Evolutionary conservation across 2,329 filamentous ascomycete genomes (phyloP), one percentile per base, ranked within the genome.

Genomic region (Colletotrichum tropicicola): DNA sequence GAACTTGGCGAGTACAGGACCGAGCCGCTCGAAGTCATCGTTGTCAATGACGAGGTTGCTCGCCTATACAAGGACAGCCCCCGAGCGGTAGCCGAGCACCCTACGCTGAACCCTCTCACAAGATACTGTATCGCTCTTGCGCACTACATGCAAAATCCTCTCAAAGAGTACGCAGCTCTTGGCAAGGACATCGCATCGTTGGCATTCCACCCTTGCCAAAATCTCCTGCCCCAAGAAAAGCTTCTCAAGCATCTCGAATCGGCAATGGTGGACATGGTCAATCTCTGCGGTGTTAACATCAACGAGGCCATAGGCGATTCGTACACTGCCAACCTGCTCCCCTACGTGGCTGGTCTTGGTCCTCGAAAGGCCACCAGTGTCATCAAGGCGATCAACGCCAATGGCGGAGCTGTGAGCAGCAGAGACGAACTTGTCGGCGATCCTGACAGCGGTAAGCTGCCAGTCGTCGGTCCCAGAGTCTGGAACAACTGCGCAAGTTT

Each of bases 401-500:
- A 98, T 72, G 94, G 94, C 44, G 95, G 96, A 17, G 87, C 91
- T 39, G 91, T 98, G 27, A 90, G 90, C 69, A 94, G 92, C 52
- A 88, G 96, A 59, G 92, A 92, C 69, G 94, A 98, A 74, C 88
- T 99, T 41, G 88, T 98, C 6, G 95, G 95, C 70, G 92, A 98
- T 69, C 90, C 92, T 10, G 93, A 97, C 65, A 91, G 89, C 69
- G 90, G 91, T 69, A 91, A 91, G 75, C 74, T 91, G 5, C 90
- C 91, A 0, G 92, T 96, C 4, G 93, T 98, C 72, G 93, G 94
- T 1, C 91, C 93, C 12, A 91, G 92, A 68, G 94, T 98, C 23
- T 99, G 93, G 91, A 94, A 94, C 77, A 99, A 99, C 77, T 98
- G 94, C 74, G 94, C 96, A 61, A 98, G 94, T 81, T 98, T 98